Percentiles rank a stretch among this genome's conserved stretches.
These are phyloP conservation scores for Kwoniella mangroviensis DNA, from an alignment of 768 basidiomycete species.

Conservation along the genomic window DNA sequence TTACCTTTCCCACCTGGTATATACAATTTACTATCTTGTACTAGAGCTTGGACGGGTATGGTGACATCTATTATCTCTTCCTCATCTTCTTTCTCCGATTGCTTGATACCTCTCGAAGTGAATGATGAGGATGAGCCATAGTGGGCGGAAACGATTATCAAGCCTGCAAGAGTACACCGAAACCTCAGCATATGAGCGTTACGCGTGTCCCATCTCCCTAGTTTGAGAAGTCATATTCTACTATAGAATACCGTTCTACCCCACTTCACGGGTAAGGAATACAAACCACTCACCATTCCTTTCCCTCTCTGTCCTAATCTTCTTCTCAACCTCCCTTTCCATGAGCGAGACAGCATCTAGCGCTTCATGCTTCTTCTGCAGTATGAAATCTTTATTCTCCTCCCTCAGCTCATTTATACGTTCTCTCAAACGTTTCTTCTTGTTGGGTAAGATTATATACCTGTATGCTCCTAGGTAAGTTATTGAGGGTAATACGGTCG, in stretches of 20 bases:
- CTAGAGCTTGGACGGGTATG: conserved; percentile 77
- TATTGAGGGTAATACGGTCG: conserved; percentile 56
- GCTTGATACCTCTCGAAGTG: conserved; percentile 44
- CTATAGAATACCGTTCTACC: neutral
- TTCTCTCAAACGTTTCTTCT: conserved; percentile 49
- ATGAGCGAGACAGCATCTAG: conserved; percentile 69
- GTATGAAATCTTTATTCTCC: conserved; percentile 69
- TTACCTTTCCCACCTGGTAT: conserved; percentile 77
- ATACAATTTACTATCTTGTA: conserved; percentile 75
- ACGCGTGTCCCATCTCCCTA: neutral
- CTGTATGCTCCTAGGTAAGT: conserved; percentile 57
- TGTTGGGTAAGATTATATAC: conserved; percentile 55
- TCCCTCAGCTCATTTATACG: conserved; percentile 70
- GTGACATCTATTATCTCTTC: conserved; percentile 76
- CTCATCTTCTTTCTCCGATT: conserved; percentile 60
- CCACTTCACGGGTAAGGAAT: too few species aligned
- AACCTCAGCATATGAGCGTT: neutral
- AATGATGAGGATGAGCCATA: conserved; percentile 66
- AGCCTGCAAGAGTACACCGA: conserved; percentile 61
- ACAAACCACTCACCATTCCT: conserved; percentile 66
- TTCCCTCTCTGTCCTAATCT: conserved; percentile 67
- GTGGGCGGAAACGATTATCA: conserved; percentile 74
- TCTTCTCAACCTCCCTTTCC: conserved; percentile 70
- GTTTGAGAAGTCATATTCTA: neutral
- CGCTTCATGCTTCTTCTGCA: conserved; percentile 68